Evolutionary conservation across 805 yeast genomes (phyloP).

Genomic region (Clavispora carvajalis): DNA sequence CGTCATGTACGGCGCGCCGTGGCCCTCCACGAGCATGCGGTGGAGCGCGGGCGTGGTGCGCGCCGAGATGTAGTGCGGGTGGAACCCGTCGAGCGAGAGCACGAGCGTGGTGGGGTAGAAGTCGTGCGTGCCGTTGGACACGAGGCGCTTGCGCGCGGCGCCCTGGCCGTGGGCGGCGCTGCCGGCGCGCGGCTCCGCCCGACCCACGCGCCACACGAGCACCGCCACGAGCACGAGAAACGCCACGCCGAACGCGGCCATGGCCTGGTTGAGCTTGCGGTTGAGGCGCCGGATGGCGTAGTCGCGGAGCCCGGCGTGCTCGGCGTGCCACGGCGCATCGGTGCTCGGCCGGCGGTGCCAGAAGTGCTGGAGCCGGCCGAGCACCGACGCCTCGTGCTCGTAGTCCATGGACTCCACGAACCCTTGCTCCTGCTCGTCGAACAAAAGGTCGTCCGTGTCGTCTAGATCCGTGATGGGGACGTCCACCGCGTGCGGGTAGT

Average conservation of each 20-base stretch:
- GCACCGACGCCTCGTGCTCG: slow-evolving; percentile 3
- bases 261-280: slow-evolving; percentile 16
- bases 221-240: slow-evolving; percentile 6
- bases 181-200: background rate
- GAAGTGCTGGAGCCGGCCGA: slow-evolving; percentile 1
- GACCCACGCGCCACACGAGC: background rate
- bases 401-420: slow-evolving; percentile 20
- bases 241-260: slow-evolving; percentile 9
- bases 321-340: too few relatives aligned
- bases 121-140: slow-evolving; percentile 59
- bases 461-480: slow-evolving; percentile 55
- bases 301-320: slow-evolving; percentile 14
- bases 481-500: slow-evolving; percentile 38
- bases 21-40: slow-evolving; percentile 44
- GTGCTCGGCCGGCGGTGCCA: background rate
- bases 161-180: background rate
- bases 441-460: slow-evolving; percentile 33
- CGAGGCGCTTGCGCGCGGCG: slow-evolving; percentile 12
- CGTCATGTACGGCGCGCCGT: slow-evolving; percentile 74
- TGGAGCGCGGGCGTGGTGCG: slow-evolving; percentile 68
- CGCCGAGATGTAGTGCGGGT: slow-evolving; percentile 75
- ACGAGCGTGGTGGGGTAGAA: slow-evolving; percentile 78
- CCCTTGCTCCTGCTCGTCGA: slow-evolving; percentile 13
- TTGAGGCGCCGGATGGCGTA: slow-evolving; percentile 22
- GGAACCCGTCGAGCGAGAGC: slow-evolving; percentile 83